Conservation (phyloP, 495 filamentous ascomycete genomes). For the Hypoxylon crocopeplum region DNA sequence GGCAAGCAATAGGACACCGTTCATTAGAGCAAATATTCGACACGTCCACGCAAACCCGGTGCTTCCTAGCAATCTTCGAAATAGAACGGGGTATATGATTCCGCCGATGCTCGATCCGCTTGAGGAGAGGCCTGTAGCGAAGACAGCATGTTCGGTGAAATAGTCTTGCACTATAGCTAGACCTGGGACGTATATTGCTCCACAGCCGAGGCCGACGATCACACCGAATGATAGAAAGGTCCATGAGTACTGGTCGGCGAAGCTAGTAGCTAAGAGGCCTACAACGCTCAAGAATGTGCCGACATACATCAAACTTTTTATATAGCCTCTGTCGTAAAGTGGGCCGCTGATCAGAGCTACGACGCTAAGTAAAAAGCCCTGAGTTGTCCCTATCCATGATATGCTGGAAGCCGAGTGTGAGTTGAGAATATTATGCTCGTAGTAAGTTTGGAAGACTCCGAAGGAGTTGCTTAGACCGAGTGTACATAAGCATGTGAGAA, state of each 20-base stretch:
- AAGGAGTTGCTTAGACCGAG: conserved; percentile 54
- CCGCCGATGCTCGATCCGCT: conserved; percentile 74
- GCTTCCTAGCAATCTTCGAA: conserved; percentile 58
- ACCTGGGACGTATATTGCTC: conserved; percentile 70
- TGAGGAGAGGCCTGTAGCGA: conserved; percentile 77
- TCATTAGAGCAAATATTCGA: conserved; percentile 65
- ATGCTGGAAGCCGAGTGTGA: conserved; percentile 45
- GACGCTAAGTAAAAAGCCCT: conserved; percentile 69
- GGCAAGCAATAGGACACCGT: conserved; percentile 51
- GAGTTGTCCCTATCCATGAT: conserved; percentile 67
- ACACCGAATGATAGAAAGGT: conserved; percentile 57
- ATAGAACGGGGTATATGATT: conserved; percentile 68
- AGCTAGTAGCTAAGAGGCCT: conserved; percentile 60
- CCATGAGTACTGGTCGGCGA: conserved; percentile 49
- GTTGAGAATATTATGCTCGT: conserved; percentile 42
- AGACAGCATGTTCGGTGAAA: conserved; percentile 65
- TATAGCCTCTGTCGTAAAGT: conserved; percentile 70
- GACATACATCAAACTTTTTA: conserved; percentile 54
- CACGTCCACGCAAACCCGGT: conserved; percentile 71
- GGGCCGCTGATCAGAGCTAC: conserved; percentile 66
- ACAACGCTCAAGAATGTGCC: conserved; percentile 64
- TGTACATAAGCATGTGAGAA: conserved; percentile 30
- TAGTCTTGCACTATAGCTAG: conserved; percentile 78
- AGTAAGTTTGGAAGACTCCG: conserved; percentile 58
- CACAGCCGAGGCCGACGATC: conserved; percentile 53